phyloP scores from a whole-genome alignment of 2,329 filamentous ascomycete species.

The Lasiodiplodia hormozganensis region DNA sequence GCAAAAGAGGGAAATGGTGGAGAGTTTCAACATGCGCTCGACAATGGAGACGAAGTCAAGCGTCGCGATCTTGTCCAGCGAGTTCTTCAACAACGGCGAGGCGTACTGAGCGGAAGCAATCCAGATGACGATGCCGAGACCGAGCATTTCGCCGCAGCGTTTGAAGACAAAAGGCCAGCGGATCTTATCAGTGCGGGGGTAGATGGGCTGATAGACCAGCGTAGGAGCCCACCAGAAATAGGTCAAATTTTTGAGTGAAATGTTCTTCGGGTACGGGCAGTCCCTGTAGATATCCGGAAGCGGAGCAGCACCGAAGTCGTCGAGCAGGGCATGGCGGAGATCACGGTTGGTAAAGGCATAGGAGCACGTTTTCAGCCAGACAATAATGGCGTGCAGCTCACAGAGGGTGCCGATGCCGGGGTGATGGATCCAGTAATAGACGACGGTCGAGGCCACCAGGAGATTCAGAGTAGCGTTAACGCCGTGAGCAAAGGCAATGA shows the following conservation, averaged over 20 bases:
- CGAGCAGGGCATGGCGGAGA: slow-evolving; percentile 86
- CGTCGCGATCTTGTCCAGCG: slow-evolving; percentile 82
- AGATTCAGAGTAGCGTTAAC: slow-evolving; percentile 85
- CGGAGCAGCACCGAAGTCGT: slow-evolving; percentile 57
- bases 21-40: slow-evolving; percentile 92
- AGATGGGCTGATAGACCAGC: slow-evolving; percentile 94
- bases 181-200: slow-evolving; percentile 81
- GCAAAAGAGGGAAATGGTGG: slow-evolving; percentile 92
- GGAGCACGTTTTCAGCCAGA: slow-evolving; percentile 94
- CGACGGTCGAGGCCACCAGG: slow-evolving; percentile 78
- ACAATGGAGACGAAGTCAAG: slow-evolving; percentile 82
- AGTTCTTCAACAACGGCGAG: slow-evolving; percentile 86
- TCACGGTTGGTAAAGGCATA: slow-evolving; percentile 98
- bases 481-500: slow-evolving; percentile 80
- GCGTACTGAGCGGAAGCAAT: slow-evolving; percentile 94
- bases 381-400: slow-evolving; percentile 90
- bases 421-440: slow-evolving; percentile 92
- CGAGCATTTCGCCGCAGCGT: slow-evolving; percentile 77
- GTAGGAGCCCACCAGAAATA: slow-evolving; percentile 99
- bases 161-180: slow-evolving; percentile 90
- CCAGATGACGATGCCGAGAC: slow-evolving; percentile 90
- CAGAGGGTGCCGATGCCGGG: slow-evolving; percentile 91
- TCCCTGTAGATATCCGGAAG: slow-evolving; percentile 81
- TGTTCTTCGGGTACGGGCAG: slow-evolving; percentile 89
- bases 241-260: slow-evolving; percentile 83